Evolutionary conservation across 305 asterid genomes (phyloP), one percentile per base, ranked within the genome.

Genomic region (Fraxinus sp.): DNA sequence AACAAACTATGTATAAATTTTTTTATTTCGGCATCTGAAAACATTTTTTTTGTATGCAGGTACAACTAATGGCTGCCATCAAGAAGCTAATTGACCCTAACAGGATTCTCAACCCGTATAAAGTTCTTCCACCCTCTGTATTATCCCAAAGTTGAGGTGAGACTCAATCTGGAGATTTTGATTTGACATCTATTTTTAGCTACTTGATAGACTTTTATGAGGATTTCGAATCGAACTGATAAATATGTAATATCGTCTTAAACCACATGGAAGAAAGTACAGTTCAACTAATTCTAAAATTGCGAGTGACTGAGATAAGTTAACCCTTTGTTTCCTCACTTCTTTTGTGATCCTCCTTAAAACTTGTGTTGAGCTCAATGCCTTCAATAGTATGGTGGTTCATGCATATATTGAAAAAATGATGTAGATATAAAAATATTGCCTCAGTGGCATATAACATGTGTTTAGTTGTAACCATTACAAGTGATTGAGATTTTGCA

Each of bases 51-150:
- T 76, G 24, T 37, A 26, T 83, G 85, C 91, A 96, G 99, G 98
- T 96, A 85, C 93, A 91, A 84, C 77, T 91, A 77, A 96, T 96
- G 99, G 91, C 82, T 24, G 79, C 91, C 79, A 83, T 96, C 84
- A 96, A 96, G 94, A 93, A 87, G 87, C 91, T 91, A 85, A 90
- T 92, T 46, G 98, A 96, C 87, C 97, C 98, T n/a, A 95, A 85
- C 59, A 97, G 96, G 77, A 93, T 96, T 84, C 97, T 96, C 84
- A 96, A 95, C 83, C 99, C 98, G 2, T 96, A 96, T 78, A 96
- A 96, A 91, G 98, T 96, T 87, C 95, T 96, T 77, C 99, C 99
- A 2, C 39, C 86, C 71, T 87, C 95, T 6, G 75, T 88, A 41
- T 55, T 86, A 79, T 77, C 89, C 9, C 75, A 77, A 76, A 84